These are phyloP conservation scores for Hypoxylon sp. DNA, from an alignment of 2,329 filamentous ascomycete species.

Conservation along the genomic window DNA sequence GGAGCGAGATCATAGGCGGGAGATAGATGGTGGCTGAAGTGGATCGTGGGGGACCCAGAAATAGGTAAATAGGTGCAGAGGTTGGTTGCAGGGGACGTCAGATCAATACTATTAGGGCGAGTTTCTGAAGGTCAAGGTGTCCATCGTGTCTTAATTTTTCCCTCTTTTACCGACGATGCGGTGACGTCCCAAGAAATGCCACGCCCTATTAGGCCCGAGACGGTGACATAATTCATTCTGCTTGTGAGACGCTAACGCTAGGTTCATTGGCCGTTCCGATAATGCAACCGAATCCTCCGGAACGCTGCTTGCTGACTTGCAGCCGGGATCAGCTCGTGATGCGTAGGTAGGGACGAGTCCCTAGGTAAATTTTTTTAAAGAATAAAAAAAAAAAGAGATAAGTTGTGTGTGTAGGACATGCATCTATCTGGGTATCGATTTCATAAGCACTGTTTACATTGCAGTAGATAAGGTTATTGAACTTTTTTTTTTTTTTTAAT, in stretches of 20 bases:
- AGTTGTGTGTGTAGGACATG: constrained; percentile 10
- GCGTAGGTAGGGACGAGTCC: constrained; percentile 7
- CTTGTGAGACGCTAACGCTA: constrained; percentile 37
- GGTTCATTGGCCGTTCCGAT: constrained; percentile 40
- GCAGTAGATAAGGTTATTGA: not conserved
- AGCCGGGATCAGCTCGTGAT: constrained; percentile 37
- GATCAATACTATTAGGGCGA: constrained; percentile 12
- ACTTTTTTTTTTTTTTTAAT: not conserved
- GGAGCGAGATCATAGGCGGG: constrained; percentile 43
- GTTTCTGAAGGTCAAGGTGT: not conserved
- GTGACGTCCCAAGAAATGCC: constrained; percentile 42
- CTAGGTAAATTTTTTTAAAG: not conserved
- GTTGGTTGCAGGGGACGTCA: constrained; percentile 10
- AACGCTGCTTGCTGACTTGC: constrained; percentile 42
- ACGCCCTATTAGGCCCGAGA: constrained; percentile 40
- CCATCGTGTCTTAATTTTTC: constrained; percentile 6
- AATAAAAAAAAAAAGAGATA: constrained; percentile 11
- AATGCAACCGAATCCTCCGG: constrained; percentile 45
- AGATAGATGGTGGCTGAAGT: constrained; percentile 40
- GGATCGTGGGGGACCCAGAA: constrained; percentile 45
- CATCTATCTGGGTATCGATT: constrained; percentile 9
- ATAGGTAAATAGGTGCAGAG: constrained; percentile 13
- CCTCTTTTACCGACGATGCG: constrained; percentile 43
- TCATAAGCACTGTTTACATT: constrained; percentile 1
- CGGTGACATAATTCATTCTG: constrained; percentile 44